These are phyloP conservation scores for Fraxinus baroniana DNA, from an alignment of 305 asterid genomes.

Conservation along the genomic window DNA sequence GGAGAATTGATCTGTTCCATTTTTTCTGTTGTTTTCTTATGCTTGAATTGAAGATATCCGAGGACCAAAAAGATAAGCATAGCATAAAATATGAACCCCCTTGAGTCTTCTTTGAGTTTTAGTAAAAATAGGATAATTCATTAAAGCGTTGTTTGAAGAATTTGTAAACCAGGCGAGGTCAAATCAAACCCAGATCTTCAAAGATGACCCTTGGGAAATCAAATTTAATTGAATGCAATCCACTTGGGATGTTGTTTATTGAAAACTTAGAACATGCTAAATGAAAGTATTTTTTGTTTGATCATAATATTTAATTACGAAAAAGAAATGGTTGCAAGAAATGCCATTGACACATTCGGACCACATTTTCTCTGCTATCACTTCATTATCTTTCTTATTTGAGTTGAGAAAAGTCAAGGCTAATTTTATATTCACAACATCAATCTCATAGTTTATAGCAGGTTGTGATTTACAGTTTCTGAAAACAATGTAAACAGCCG, in stretches of 20 bases:
- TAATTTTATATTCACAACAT: not conserved
- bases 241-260: not conserved
- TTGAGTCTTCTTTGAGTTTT: not conserved
- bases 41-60: not conserved
- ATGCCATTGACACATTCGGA: not conserved
- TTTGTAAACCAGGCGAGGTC: not conserved
- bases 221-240: not conserved
- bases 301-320: not conserved
- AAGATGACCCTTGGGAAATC: not conserved
- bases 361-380: not conserved
- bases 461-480: not conserved
- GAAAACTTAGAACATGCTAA: not conserved
- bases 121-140: not conserved
- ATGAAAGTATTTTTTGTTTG: not conserved
- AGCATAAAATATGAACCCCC: not conserved
- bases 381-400: not conserved
- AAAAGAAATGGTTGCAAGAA: not conserved
- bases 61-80: not conserved
- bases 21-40: not conserved
- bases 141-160: not conserved
- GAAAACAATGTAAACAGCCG: not conserved
- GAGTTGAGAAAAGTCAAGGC: not conserved
- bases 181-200: constrained; percentile 2
- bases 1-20: not conserved
- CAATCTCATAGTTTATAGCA: not conserved